phyloP scores from a whole-genome alignment of 176 grass and related monocot species.

The Elymus sibiricus region DNA sequence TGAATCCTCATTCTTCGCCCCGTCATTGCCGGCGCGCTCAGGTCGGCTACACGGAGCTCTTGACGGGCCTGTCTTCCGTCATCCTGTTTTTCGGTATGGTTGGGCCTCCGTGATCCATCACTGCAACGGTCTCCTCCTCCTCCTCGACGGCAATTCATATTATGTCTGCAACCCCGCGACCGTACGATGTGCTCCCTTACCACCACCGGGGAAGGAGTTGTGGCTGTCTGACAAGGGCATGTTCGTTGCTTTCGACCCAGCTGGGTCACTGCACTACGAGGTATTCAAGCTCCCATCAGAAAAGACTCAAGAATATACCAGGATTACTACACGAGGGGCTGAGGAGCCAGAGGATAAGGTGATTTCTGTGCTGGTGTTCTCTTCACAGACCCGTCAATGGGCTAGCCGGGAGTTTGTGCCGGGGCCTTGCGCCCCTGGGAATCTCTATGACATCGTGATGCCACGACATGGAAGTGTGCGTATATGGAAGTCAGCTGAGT shows the following conservation, averaged over 20 bases:
- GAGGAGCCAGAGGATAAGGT: no score
- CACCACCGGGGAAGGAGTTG: not conserved
- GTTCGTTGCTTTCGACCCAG: not conserved
- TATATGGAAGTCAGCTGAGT: no score
- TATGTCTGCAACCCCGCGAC: not conserved
- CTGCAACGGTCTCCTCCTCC: not conserved
- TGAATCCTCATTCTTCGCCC: not conserved
- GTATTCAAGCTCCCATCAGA: not conserved
- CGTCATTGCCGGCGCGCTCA: not conserved
- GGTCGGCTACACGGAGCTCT: not conserved
- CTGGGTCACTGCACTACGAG: not conserved
- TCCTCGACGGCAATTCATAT: not conserved
- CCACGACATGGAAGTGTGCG: no score
- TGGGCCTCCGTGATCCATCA: not conserved
- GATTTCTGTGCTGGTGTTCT: no score
- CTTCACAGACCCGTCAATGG: no score
- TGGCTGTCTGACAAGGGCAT: accelerated
- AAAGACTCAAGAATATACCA: not conserved
- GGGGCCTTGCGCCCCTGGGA: no score
- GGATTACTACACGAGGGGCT: no score
- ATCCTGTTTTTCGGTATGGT: not conserved
- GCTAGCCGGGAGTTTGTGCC: no score
- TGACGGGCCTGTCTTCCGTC: not conserved
- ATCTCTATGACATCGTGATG: no score
- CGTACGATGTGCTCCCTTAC: not conserved